Percentiles rank a stretch among this genome's conserved stretches.
Evolutionary conservation across 306 rosid genomes (phyloP).

Genomic region (Castanospermum australe): DNA sequence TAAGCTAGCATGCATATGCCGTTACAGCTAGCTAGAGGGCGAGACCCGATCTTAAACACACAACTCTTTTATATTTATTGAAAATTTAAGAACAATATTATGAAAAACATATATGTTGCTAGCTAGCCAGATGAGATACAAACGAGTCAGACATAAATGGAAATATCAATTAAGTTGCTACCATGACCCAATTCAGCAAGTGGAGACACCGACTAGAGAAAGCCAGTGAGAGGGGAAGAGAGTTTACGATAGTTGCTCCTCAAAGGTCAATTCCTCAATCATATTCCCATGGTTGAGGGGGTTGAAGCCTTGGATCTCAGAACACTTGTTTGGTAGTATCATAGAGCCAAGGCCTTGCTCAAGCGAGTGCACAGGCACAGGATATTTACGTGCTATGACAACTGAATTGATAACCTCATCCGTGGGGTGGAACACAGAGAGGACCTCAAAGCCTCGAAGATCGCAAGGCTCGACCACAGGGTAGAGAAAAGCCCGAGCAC

Average conservation of each 20-base stretch:
- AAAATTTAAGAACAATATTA: conserved; percentile 12
- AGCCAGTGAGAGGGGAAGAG: background rate
- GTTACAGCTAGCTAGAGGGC: background rate
- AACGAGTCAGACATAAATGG: conserved; percentile 8
- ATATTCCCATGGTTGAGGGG: conserved; percentile 60
- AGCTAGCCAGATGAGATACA: conserved; percentile 18
- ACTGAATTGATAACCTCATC: conserved; percentile 85
- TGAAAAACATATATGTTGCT: conserved; percentile 16
- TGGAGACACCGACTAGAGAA: background rate
- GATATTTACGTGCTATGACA: conserved; percentile 59
- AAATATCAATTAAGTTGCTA: conserved; percentile 10
- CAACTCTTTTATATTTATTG: conserved; percentile 29
- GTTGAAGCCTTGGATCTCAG: conserved; percentile 59
- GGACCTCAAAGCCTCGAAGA: conserved; percentile 71
- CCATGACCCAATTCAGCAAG: conserved; percentile 16
- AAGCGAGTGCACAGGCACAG: conserved; percentile 30
- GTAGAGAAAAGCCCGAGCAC: conserved; percentile 85
- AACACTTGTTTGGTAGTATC: conserved; percentile 59
- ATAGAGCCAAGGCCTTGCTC: conserved; percentile 40
- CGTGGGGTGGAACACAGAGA: conserved; percentile 73
- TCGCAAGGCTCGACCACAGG: conserved; percentile 74
- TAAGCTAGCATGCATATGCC: background rate
- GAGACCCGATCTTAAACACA: conserved; percentile 13
- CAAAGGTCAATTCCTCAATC: conserved; percentile 62
- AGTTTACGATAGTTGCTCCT: conserved; percentile 42